Conservation (phyloP, 495 filamentous ascomycete genomes). For the Cercophora sp. region DNA sequence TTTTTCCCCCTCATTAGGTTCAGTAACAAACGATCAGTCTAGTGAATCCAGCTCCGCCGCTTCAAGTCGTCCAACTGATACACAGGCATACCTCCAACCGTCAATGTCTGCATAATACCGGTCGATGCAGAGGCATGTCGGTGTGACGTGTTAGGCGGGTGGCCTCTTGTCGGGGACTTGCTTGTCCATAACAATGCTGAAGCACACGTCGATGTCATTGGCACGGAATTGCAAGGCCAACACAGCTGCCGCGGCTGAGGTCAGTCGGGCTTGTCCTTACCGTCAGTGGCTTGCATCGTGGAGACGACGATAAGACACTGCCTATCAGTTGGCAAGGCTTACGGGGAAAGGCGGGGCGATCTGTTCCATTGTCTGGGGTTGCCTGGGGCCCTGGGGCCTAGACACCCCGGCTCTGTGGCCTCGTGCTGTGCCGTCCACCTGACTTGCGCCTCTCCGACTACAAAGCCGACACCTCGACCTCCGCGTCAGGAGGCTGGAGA, state of each 20-base stretch:
- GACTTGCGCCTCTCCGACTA: not conserved
- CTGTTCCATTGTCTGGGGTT: not conserved
- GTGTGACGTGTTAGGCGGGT: too few species aligned
- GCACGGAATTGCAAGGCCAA: conserved; percentile 5
- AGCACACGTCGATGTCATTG: conserved; percentile 5
- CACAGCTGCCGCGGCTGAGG: not conserved
- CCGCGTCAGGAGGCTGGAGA: too few species aligned
- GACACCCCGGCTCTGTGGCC: not conserved
- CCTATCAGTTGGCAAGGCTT: not conserved
- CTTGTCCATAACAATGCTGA: too few species aligned
- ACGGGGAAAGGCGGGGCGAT: not conserved
- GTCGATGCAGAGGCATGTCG: too few species aligned
- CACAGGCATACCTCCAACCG: too few species aligned
- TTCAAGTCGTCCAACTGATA: too few species aligned
- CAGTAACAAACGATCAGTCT: too few species aligned
- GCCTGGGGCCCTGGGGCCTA: not conserved
- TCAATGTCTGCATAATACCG: too few species aligned
- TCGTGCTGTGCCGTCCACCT: too few species aligned
- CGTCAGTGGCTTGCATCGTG: not conserved
- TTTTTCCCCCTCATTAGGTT: too few species aligned
- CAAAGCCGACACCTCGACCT: not conserved
- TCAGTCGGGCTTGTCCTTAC: not conserved
- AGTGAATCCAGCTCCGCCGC: too few species aligned
- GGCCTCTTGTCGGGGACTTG: too few species aligned
- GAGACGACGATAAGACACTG: not conserved